These are phyloP conservation scores for Phascolomyces articulosus DNA, from an alignment of 371 early-diverging fungal genomes.

Conservation along the genomic window DNA sequence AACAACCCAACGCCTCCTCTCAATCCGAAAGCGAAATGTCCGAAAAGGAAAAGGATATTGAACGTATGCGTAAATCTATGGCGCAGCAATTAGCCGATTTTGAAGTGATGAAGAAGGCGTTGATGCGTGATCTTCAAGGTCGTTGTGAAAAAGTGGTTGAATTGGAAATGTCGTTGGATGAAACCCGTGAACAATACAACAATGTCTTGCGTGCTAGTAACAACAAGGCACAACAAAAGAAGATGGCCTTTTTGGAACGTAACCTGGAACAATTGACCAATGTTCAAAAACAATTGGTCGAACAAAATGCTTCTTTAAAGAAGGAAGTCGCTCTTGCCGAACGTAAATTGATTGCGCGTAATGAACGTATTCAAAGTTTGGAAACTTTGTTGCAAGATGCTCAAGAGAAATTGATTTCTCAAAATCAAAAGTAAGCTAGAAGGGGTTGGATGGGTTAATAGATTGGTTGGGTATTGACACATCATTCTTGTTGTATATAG, in stretches of 20 bases:
- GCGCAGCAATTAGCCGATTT: constrained; percentile 90
- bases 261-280: constrained; percentile 92
- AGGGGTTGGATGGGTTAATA: too few relatives aligned
- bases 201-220: constrained; percentile 78
- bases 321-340: constrained; percentile 89
- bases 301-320: constrained; percentile 91
- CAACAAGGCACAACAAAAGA: constrained; percentile 85
- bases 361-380: constrained; percentile 89
- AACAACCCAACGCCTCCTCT: constrained; percentile 27
- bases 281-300: constrained; percentile 91
- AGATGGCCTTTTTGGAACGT: constrained; percentile 93
- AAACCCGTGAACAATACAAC: constrained; percentile 89
- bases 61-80: constrained; percentile 86
- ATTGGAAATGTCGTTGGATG: constrained; percentile 92
- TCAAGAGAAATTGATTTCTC: constrained; percentile 71
- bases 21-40: constrained; percentile 24
- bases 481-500: too few relatives aligned
- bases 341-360: constrained; percentile 85
- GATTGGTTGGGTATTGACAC: background rate
- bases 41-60: constrained; percentile 86
- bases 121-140: constrained; percentile 94
- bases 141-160: constrained; percentile 95
- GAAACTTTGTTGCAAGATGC: constrained; percentile 81
- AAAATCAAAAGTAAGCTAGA: constrained; percentile 75
- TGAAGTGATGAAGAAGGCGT: constrained; percentile 93